Evolutionary conservation across 208 protist species (phyloP).

Genomic region (Acanthamoeba healyi): DNA sequence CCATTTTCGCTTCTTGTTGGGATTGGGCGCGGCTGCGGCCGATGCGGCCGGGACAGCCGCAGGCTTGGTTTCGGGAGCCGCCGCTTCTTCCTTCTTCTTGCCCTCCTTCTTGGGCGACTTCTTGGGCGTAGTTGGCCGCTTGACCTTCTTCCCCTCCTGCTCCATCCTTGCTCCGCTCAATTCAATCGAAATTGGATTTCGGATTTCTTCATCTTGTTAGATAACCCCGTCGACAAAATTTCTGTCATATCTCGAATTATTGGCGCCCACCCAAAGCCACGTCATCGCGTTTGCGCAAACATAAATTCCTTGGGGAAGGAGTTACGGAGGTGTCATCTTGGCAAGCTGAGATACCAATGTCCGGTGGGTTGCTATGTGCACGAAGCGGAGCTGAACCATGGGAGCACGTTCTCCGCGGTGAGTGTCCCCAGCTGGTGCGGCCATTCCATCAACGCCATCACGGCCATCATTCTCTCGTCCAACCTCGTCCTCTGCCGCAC

Average conservation of each 20-base stretch:
- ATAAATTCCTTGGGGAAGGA: not conserved
- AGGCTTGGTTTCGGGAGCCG: not conserved
- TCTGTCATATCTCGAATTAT: too few species aligned
- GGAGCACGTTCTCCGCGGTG: too few species aligned
- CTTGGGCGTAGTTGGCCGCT: too few species aligned
- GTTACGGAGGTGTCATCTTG: not conserved
- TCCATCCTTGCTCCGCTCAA: not conserved
- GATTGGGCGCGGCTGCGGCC: not conserved
- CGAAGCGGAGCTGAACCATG: too few species aligned
- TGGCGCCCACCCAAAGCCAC: too few species aligned
- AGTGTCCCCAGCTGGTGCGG: too few species aligned
- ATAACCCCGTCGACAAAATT: not conserved
- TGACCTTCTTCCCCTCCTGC: too few species aligned
- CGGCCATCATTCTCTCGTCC: not conserved
- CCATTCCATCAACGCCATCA: not conserved
- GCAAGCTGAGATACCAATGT: not conserved
- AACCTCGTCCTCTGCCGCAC: not conserved
- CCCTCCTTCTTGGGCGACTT: not conserved
- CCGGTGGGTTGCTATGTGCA: not conserved
- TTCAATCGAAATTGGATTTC: not conserved
- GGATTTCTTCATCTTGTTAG: too few species aligned
- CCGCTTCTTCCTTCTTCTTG: not conserved
- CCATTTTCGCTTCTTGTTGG: conserved; percentile 40
- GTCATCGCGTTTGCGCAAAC: too few species aligned
- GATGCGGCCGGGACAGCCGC: not conserved